Evolutionary conservation across 129 eudicot genomes (phyloP).

Genomic region (Logfia minima): DNA sequence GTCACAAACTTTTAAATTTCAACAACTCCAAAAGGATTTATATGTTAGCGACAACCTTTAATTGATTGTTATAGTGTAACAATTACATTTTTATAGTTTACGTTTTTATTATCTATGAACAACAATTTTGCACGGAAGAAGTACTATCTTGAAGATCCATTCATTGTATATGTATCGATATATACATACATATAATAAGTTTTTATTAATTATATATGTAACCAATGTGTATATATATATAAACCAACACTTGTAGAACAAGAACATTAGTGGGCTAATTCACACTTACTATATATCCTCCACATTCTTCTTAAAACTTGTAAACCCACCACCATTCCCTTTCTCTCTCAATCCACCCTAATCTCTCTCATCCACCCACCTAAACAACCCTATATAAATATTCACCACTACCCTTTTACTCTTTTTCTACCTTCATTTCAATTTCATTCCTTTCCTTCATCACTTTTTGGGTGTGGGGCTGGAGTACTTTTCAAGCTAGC

Average conservation of each 20-base stretch:
- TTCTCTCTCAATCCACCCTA: conserved; percentile 22
- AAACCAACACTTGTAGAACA: not conserved
- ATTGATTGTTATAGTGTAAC: too few relatives aligned
- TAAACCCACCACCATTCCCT: conserved; percentile 17
- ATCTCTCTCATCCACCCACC: conserved; percentile 4
- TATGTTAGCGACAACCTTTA: too few relatives aligned
- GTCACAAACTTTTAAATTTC: too few relatives aligned
- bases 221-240: not conserved
- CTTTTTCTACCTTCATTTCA: conserved; percentile 20
- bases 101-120: too few relatives aligned
- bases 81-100: too few relatives aligned
- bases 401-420: conserved; percentile 21
- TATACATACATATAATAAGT: too few relatives aligned
- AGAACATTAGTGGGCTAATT: conserved; percentile 26
- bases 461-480: conserved; percentile 25
- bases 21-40: too few relatives aligned
- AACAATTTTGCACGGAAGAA: too few relatives aligned
- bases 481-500: conserved; percentile 31
- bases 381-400: conserved; percentile 26
- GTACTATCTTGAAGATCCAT: too few relatives aligned
- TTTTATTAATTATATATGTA: too few relatives aligned
- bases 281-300: conserved; percentile 28
- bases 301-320: conserved; percentile 11
- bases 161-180: too few relatives aligned
- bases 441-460: not conserved